phyloP scores from a whole-genome alignment of 2,329 filamentous ascomycete genomes.

The Fusarium decemcellulare region DNA sequence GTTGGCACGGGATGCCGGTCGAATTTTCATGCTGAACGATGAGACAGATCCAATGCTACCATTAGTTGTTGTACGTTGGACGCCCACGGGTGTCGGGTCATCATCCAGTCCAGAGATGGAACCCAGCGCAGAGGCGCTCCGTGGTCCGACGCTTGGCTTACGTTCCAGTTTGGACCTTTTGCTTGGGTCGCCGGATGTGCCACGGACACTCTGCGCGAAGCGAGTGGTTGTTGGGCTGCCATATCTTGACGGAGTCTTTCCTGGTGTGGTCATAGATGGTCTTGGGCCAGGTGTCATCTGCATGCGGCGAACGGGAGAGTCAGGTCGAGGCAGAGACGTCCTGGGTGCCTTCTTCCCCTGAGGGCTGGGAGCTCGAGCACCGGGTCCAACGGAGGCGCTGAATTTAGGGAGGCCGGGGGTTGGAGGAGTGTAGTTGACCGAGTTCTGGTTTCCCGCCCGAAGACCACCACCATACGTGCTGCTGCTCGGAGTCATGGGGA shows the following conservation, averaged over 20 bases:
- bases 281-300: conserved; percentile 73
- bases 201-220: conserved; percentile 75
- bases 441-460: conserved; percentile 69
- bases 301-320: conserved; percentile 83
- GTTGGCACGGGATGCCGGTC: conserved; percentile 68
- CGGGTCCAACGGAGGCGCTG: conserved; percentile 88
- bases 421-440: conserved; percentile 74
- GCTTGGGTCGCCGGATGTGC: conserved; percentile 72
- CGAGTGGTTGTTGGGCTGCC: conserved; percentile 64
- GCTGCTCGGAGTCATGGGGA: conserved; percentile 79
- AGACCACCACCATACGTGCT: conserved; percentile 68
- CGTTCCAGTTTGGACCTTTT: conserved; percentile 67
- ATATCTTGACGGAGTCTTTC: conserved; percentile 50
- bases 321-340: conserved; percentile 86
- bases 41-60: conserved; percentile 69
- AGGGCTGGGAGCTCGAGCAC: conserved; percentile 77
- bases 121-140: conserved; percentile 73
- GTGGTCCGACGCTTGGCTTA: conserved; percentile 66
- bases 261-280: conserved; percentile 69
- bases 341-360: conserved; percentile 76
- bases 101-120: conserved; percentile 68
- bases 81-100: conserved; percentile 67
- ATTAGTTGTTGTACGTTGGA: conserved; percentile 67
- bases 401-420: conserved; percentile 81
- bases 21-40: conserved; percentile 67